Evolutionary conservation across 768 basidiomycete genomes (phyloP).

Genomic region (Macrolepiota fuliginosa): DNA sequence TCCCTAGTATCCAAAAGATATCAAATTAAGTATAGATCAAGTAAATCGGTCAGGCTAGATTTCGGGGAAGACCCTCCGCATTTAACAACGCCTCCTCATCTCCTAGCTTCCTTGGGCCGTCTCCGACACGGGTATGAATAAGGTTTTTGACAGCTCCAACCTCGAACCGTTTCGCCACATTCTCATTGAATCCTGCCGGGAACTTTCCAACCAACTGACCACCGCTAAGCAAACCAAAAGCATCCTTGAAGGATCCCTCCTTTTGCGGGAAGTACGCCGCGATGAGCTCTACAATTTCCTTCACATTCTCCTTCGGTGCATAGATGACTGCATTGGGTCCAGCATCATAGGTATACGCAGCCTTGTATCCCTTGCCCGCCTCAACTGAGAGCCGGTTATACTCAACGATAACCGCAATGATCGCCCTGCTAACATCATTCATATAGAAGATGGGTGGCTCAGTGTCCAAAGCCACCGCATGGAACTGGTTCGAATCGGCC

Average conservation of each 20-base stretch:
- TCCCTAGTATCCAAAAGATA: not conserved
- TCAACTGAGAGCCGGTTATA: conserved; percentile 80
- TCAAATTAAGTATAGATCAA: not conserved
- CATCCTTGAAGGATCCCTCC: conserved; percentile 69
- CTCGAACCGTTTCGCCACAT: conserved; percentile 70
- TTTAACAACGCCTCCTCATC: conserved; percentile 65
- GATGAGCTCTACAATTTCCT: conserved; percentile 74
- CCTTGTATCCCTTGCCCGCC: conserved; percentile 57
- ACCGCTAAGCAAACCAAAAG: conserved; percentile 58
- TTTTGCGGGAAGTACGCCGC: conserved; percentile 84
- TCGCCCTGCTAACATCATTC: conserved; percentile 95
- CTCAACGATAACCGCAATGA: conserved; percentile 89
- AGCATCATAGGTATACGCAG: conserved; percentile 99
- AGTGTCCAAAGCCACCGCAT: conserved; percentile 96
- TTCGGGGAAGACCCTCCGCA: conserved; percentile 66
- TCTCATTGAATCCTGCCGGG: conserved; percentile 72
- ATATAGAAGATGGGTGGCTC: conserved; percentile 99
- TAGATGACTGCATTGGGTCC: conserved; percentile 99
- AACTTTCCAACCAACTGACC: conserved; percentile 44
- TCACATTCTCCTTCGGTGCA: conserved; percentile 72
- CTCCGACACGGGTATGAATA: conserved; percentile 92
- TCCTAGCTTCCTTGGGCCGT: conserved; percentile 77
- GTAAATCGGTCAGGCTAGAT: conserved; percentile 29
- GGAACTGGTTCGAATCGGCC: conserved; percentile 98
- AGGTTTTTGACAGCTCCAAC: conserved; percentile 82